phyloP scores from a whole-genome alignment of 2,329 filamentous ascomycete species.

The Dryadomyces quercus-mongolicae region DNA sequence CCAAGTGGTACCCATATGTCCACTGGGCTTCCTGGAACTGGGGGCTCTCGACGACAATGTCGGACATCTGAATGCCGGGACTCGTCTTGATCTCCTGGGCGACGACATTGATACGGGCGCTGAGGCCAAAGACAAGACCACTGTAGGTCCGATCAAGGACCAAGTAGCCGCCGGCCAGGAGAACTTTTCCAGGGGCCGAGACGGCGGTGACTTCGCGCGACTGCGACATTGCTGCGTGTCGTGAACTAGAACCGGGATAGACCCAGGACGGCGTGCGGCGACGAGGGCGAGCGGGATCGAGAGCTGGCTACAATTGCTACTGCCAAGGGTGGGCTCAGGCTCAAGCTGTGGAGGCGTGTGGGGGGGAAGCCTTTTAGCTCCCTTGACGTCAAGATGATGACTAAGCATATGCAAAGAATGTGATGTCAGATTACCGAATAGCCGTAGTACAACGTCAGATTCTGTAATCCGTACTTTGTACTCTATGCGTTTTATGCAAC shows the following conservation, averaged over 20 bases:
- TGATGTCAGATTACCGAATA: no score
- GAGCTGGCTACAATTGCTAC: not conserved
- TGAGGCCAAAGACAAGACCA: slow-evolving; percentile 57
- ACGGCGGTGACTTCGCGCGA: slow-evolving; percentile 38
- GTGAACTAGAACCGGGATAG: not conserved
- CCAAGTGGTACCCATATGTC: slow-evolving; percentile 69
- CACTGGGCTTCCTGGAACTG: slow-evolving; percentile 83
- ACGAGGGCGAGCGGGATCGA: not conserved
- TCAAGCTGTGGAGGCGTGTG: slow-evolving; percentile 3
- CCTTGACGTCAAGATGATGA: slow-evolving; percentile 2
- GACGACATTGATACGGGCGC: slow-evolving; percentile 54
- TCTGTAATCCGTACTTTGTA: no score
- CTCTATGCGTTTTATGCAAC: no score
- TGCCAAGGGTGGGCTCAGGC: not conserved
- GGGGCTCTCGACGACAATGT: slow-evolving; percentile 80
- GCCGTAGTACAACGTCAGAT: no score
- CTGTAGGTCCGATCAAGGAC: slow-evolving; percentile 83
- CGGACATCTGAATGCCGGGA: slow-evolving; percentile 50
- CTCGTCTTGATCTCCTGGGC: slow-evolving; percentile 45
- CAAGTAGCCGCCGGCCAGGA: slow-evolving; percentile 88
- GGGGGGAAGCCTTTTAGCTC: slow-evolving; percentile 1
- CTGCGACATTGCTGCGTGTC: slow-evolving; percentile 5
- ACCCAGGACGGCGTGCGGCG: not conserved
- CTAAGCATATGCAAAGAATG: not conserved
- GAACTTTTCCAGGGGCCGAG: slow-evolving; percentile 91